Evolutionary conservation across 305 asterid species (phyloP), one percentile per base, ranked within the genome.

Genomic region (Fraxinus paxiana): DNA sequence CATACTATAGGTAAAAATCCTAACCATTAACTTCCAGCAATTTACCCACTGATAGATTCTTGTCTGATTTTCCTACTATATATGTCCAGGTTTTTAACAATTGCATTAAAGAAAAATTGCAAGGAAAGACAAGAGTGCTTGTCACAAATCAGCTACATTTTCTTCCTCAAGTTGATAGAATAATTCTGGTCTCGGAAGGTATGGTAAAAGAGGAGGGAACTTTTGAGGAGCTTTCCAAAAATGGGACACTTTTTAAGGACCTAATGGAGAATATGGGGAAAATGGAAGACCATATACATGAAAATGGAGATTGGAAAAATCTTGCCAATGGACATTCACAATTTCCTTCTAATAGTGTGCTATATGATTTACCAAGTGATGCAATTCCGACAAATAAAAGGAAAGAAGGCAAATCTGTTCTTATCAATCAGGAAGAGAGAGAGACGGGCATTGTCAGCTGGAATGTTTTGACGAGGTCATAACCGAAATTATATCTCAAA

Each of bases 241-340:
- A 89, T 34, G 96, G 99, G 17, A 79, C 80, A 31, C 86, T 94
- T 78, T 95, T 95, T 88, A 90, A 92, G 89, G 94, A 88, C 73
- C 87, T 96, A 82, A 96, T 94, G 96, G 94, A 94, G 89, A 94
- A 95, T 87, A 97, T 97, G 9, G 99, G 99, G 31, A 94, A 94
- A 87, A 86, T 91, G 92, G 97, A 91, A 87, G 92, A 87, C 28
- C 92, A 87, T 77, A 75, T 87, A 73, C 87, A 84, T 73, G 93
- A 85, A 86, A 87, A 87, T 76, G 93, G 82, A 85, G 89, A 88
- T 73, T 83, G 63, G 76, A 56, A 71, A 59, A 79, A 80, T 75
- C 30, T 79, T 79, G 80, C 80, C 83, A 71, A 82, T 73, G 85
- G 86, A 75, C 61, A 87, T 26, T 77, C 91, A 37, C 69, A 65